Evolutionary conservation across 441 rosid species (phyloP).

Genomic region (Pelargonium cotyledonis): DNA sequence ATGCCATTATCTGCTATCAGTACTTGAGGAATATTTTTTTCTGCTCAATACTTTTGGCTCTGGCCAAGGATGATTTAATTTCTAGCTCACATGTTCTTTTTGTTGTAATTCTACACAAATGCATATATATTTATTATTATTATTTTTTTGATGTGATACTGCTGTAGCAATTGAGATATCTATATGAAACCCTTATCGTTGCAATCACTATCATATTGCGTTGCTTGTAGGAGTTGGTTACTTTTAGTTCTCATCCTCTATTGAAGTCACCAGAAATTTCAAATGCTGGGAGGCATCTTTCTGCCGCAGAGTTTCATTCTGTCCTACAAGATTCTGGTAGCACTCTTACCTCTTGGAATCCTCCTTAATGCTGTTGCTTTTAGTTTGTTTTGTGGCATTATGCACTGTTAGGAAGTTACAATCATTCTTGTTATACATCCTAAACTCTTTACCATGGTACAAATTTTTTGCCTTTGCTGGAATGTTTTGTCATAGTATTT

Average conservation of each 20-base stretch:
- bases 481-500: background rate
- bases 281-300: slow-evolving; percentile 78
- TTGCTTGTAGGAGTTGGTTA: slow-evolving; percentile 66
- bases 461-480: background rate
- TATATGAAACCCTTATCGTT: background rate
- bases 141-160: background rate
- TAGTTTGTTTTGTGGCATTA: background rate
- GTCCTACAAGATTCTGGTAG: slow-evolving; percentile 59
- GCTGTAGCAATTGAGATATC: background rate
- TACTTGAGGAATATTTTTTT: too few relatives aligned
- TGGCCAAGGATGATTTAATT: too few relatives aligned
- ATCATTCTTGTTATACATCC: background rate
- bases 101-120: too few relatives aligned
- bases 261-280: slow-evolving; percentile 58
- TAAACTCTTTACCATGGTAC: background rate
- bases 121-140: too few relatives aligned
- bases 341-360: background rate
- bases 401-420: background rate
- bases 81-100: too few relatives aligned
- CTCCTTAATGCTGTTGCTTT: background rate
- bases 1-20: too few relatives aligned
- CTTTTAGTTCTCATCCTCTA: slow-evolving; percentile 60
- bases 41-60: too few relatives aligned
- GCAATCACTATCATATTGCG: background rate
- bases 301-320: slow-evolving; percentile 78